Conservation (phyloP, 2,329 filamentous ascomycete species). For the Myrmaecium sp. region DNA sequence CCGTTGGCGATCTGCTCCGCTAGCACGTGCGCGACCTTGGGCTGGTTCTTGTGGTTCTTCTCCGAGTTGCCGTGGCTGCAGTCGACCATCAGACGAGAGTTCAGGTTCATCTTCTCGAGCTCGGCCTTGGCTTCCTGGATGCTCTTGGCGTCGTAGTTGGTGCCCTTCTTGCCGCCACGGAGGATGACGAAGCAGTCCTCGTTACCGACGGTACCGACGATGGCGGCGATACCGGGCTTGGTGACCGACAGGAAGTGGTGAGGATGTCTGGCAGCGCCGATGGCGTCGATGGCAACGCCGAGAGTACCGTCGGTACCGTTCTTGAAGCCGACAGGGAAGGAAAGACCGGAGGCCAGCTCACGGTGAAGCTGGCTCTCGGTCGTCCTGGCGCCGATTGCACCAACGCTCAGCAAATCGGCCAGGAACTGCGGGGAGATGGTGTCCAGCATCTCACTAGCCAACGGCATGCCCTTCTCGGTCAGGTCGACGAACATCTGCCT, state of each 20-base stretch:
- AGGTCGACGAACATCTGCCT: constrained; percentile 87
- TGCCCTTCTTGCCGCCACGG: constrained; percentile 78
- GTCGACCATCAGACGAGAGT: constrained; percentile 81
- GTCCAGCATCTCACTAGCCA: constrained; percentile 95
- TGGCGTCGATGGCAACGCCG: constrained; percentile 83
- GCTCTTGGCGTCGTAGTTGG: constrained; percentile 80
- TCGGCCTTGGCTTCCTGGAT: constrained; percentile 70
- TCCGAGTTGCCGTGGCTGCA: constrained; percentile 93
- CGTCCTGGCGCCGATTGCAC: constrained; percentile 87
- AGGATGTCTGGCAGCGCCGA: constrained; percentile 77
- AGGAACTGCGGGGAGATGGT: constrained; percentile 96
- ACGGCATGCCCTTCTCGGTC: constrained; percentile 81
- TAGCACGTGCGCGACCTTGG: constrained; percentile 68
- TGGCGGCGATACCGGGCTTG: constrained; percentile 87
- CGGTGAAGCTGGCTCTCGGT: constrained; percentile 93
- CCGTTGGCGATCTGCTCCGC: constrained; percentile 74
- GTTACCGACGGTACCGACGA: constrained; percentile 87
- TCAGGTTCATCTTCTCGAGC: constrained; percentile 55
- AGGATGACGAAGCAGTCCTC: constrained; percentile 96
- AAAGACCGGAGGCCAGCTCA: constrained; percentile 82
- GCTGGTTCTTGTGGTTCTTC: constrained; percentile 96
- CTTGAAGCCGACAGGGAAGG: constrained; percentile 98
- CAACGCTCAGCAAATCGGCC: constrained; percentile 78
- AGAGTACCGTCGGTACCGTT: constrained; percentile 92
- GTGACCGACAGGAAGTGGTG: constrained; percentile 97